phyloP scores from a whole-genome alignment of 371 early-diverging fungal species.

The Capniomyces stellatus region DNA sequence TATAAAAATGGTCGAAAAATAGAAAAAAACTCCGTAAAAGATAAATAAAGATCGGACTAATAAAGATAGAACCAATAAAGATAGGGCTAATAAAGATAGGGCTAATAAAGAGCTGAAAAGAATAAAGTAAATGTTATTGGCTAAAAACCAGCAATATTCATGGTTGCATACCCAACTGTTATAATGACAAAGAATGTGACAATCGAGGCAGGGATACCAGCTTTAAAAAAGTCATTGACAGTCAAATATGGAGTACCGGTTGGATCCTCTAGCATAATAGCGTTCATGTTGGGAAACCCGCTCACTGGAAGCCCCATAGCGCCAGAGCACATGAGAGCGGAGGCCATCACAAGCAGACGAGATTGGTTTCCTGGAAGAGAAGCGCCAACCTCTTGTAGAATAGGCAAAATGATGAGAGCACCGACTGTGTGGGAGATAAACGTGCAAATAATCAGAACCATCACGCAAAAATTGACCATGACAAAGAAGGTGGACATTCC shows the following conservation, averaged over 20 bases:
- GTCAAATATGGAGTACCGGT: slow-evolving; percentile 71
- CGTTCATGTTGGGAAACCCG: slow-evolving; percentile 94
- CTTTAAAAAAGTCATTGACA: slow-evolving; percentile 66
- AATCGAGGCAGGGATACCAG: slow-evolving; percentile 61
- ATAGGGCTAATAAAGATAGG: no score
- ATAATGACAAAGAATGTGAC: slow-evolving; percentile 47
- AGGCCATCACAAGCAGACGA: slow-evolving; percentile 73
- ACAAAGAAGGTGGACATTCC: slow-evolving; percentile 48
- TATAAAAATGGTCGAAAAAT: no score
- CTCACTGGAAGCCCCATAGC: slow-evolving; percentile 91
- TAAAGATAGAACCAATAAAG: no score
- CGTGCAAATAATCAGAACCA: slow-evolving; percentile 58
- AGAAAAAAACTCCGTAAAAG: no score
- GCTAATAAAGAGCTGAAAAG: no score
- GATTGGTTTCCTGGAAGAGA: slow-evolving; percentile 45
- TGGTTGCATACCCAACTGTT: slow-evolving; percentile 56
- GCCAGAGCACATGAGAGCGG: slow-evolving; percentile 63
- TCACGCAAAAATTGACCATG: slow-evolving; percentile 32
- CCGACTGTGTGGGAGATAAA: slow-evolving; percentile 93
- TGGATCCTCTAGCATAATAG: slow-evolving; percentile 79
- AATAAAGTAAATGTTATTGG: no score
- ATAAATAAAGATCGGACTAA: no score
- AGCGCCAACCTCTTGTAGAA: slow-evolving; percentile 46
- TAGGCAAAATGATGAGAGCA: slow-evolving; percentile 64
- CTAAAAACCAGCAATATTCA: no score